Conservation (phyloP, 1,139 yeast genomes). For the Yamadazyma trypodendri region DNA sequence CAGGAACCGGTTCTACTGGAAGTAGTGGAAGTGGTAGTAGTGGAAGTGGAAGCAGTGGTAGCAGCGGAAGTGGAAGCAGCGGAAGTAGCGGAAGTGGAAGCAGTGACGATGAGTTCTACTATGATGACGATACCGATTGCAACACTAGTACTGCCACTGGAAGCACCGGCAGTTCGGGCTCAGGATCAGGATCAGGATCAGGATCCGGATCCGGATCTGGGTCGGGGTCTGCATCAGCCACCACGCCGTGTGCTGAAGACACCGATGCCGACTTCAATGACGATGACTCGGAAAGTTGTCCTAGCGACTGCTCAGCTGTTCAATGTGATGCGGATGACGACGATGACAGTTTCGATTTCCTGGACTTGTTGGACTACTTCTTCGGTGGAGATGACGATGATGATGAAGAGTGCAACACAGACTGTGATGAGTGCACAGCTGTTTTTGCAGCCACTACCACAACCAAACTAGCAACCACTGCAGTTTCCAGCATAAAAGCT, state of each 20-base stretch:
- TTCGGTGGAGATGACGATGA: slow-evolving; percentile 18
- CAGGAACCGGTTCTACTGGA: neutral
- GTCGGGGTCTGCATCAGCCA: neutral
- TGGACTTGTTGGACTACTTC: slow-evolving; percentile 16
- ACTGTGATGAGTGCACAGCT: slow-evolving; percentile 16
- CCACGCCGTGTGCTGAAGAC: slow-evolving; percentile 7
- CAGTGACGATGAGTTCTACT: slow-evolving; percentile 6
- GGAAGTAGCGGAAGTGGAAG: slow-evolving; percentile 5
- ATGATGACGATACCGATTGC: slow-evolving; percentile 9
- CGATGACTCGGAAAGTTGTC: slow-evolving; percentile 7
- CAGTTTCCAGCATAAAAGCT: slow-evolving; percentile 4
- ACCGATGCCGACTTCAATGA: slow-evolving; percentile 10
- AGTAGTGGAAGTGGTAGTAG: neutral
- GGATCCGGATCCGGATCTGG: slow-evolving; percentile 5
- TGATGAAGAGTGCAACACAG: slow-evolving; percentile 17
- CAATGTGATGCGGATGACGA: slow-evolving; percentile 19
- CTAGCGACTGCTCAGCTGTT: slow-evolving; percentile 14
- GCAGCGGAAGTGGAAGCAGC: neutral
- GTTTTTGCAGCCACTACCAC: slow-evolving; percentile 9
- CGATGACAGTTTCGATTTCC: slow-evolving; percentile 17
- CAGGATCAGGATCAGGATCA: slow-evolving; percentile 12
- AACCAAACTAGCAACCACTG: slow-evolving; percentile 5
- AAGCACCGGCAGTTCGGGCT: slow-evolving; percentile 10
- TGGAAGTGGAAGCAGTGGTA: slow-evolving; percentile 1
- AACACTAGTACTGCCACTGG: slow-evolving; percentile 10